Conservation (phyloP, 345 rosid genomes). For the Salix caprea region DNA sequence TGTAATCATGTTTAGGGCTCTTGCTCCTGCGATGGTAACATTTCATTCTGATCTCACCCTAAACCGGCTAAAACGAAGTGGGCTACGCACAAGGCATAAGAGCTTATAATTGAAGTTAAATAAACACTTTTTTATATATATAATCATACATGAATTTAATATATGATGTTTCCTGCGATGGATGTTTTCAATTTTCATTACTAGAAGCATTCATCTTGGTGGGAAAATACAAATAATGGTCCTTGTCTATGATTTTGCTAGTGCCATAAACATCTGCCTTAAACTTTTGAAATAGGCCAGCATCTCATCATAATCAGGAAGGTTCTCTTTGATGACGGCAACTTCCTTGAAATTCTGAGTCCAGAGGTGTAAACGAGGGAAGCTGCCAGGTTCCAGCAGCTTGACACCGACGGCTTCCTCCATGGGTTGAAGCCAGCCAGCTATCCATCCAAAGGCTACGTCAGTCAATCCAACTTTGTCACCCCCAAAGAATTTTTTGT, state of each 20-base stretch:
- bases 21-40: too few species aligned
- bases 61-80: too few species aligned
- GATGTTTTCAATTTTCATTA: too few species aligned
- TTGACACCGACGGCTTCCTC: constrained; percentile 13
- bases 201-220: too few species aligned
- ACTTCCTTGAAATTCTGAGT: constrained; percentile 8
- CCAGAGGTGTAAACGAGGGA: constrained; percentile 17
- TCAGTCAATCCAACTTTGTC: constrained; percentile 8
- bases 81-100: too few species aligned
- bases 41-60: too few species aligned
- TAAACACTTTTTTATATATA: too few species aligned
- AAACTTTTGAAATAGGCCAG: constrained; percentile 5
- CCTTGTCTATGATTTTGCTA: constrained; percentile 5
- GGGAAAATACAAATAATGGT: not conserved
- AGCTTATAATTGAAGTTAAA: too few species aligned
- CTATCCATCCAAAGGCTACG: constrained; percentile 7
- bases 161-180: too few species aligned
- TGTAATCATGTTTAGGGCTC: too few species aligned
- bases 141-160: too few species aligned
- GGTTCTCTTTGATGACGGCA: constrained; percentile 9
- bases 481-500: constrained; percentile 17
- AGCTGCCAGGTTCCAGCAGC: constrained; percentile 7
- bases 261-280: constrained; percentile 24
- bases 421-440: constrained; percentile 10
- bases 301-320: constrained; percentile 12